phyloP scores from a whole-genome alignment of 73 alveolate genomes.

The Paramecium sexaurelia region DNA sequence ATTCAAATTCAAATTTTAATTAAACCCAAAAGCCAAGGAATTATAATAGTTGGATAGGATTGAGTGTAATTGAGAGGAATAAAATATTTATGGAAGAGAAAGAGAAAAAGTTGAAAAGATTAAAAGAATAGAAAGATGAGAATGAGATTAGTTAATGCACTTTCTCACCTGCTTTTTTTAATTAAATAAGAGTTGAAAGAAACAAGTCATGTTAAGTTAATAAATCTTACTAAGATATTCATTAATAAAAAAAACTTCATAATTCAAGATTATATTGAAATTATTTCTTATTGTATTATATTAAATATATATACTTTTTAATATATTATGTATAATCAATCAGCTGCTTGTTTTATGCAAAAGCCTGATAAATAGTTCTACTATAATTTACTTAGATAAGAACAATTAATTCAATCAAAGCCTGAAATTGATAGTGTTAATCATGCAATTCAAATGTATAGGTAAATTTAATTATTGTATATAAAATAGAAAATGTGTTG shows the following conservation, averaged over 20 bases:
- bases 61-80: constrained; percentile 2
- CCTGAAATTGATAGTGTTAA: constrained; percentile 7
- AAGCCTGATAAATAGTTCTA: neutral
- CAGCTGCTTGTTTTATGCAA: constrained; percentile 25
- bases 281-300: neutral
- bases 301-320: neutral
- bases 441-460: constrained; percentile 12
- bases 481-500: constrained; percentile 23
- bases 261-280: constrained; percentile 1
- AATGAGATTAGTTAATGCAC: neutral
- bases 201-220: neutral
- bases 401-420: neutral
- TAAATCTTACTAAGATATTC: constrained; percentile 12
- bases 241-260: constrained; percentile 14
- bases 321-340: neutral
- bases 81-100: constrained; percentile 1
- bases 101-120: neutral
- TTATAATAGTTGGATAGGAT: constrained; percentile 24
- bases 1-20: constrained; percentile 14
- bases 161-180: neutral
- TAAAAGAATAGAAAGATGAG: neutral
- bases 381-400: neutral
- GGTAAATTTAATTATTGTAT: neutral
- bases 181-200: neutral
- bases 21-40: neutral